Base-by-base conservation (phyloP, 495 filamentous ascomycete genomes). In the Letharia columbiana region DNA sequence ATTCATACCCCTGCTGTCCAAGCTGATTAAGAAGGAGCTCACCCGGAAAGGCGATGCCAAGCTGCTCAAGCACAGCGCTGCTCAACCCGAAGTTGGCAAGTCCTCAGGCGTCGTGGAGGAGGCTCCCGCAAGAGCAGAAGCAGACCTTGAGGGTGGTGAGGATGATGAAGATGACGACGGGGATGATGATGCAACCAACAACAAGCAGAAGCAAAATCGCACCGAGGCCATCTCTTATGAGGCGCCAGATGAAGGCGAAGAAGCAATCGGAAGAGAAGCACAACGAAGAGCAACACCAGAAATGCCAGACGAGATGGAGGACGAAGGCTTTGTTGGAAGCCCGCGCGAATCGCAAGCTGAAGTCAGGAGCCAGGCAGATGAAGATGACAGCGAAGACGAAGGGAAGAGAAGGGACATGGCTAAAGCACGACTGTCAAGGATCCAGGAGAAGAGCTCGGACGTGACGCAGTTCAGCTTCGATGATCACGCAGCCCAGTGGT, bases 211-310 rank as follows among this genome's bases (percentile, higher is more conserved):
- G 63, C 83, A 86, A 20, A 92, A 94, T 74, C 83, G 88, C 58
- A 76, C 79, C 57, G 89, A 96, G 76, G 89, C 87, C 44, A 85
- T 92, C 11, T 91, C 89, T 17, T 98, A 98, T 73, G 95, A 89
- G 47, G 91, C 83, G 10, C 91, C 91, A 41, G 93, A 98, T 71
- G 93, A 96, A 41, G 95, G 90, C 9, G 94, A 98, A 73, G 86
- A 92, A 68, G 85, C 77, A 28, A 87, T 93, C 69, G 76, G 88
- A 81, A 76, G 79, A 63, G 75, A 80, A 63, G 76, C 83, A 61
- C 78, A 80, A 63, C 80, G 80, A 49, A 82, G 84, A 58, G 82
- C 78, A 4, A 82, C 81, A 15, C 76, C 75, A 28, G 81, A 80
- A 35, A 68, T 74, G 23, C 31, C 54, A 57, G 81, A 82, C 31